Conservation (phyloP, 2,329 filamentous ascomycete genomes). For the Talaromyces sp. region DNA sequence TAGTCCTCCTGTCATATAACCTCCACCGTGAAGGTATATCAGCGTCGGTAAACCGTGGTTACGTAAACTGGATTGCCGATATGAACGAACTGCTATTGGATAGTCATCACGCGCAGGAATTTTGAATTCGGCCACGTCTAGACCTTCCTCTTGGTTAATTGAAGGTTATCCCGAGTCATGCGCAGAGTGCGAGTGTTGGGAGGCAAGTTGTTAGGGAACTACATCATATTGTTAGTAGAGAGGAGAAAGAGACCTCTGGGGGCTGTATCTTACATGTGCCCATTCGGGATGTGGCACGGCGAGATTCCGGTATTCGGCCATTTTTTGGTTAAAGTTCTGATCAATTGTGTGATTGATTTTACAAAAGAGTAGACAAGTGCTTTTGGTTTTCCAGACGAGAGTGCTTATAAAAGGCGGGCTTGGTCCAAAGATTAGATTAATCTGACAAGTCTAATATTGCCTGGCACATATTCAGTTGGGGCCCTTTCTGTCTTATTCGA, state of each 20-base stretch:
- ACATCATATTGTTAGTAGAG: not conserved
- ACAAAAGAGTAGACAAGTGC: no score
- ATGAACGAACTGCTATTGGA: slow-evolving; percentile 12
- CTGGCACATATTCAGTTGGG: not conserved
- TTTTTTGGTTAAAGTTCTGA: not conserved
- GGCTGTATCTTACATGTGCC: slow-evolving; percentile 13
- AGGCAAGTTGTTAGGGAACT: slow-evolving; percentile 15
- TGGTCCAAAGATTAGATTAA: not conserved
- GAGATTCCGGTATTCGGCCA: slow-evolving; percentile 14
- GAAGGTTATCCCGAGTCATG: slow-evolving; percentile 12
- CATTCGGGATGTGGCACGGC: slow-evolving; percentile 14
- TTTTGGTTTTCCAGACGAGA: no score
- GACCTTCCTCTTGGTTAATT: slow-evolving; percentile 8
- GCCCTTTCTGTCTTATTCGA: not conserved
- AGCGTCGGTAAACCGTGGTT: slow-evolving; percentile 12
- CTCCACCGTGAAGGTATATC: slow-evolving; percentile 37
- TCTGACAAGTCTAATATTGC: not conserved
- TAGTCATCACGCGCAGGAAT: slow-evolving; percentile 13
- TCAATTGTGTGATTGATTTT: no score
- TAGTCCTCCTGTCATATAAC: slow-evolving; percentile 40
- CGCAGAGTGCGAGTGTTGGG: slow-evolving; percentile 9
- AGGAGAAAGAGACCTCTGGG: not conserved
- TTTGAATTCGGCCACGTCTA: slow-evolving; percentile 15
- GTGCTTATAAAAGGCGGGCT: not conserved
- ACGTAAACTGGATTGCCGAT: slow-evolving; percentile 4